phyloP scores from a whole-genome alignment of 1,284 basidiomycete species.

The Trichosporon ovoides region DNA sequence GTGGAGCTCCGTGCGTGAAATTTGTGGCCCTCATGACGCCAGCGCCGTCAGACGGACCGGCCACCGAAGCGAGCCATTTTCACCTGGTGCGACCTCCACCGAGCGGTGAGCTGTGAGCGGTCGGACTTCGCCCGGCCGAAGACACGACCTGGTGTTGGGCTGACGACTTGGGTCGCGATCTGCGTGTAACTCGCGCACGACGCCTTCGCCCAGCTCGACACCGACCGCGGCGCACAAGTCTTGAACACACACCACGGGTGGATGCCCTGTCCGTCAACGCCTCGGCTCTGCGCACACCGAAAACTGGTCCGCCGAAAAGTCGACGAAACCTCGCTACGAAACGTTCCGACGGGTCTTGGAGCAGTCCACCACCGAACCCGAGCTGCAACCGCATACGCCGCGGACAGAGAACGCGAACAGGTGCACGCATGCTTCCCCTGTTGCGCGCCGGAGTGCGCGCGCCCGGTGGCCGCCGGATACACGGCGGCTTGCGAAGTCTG shows the following conservation, averaged over 20 bases:
- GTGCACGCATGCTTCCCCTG: not conserved
- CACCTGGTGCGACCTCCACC: not conserved
- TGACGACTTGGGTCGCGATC: too few species aligned
- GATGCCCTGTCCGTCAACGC: too few species aligned
- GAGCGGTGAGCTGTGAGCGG: not conserved
- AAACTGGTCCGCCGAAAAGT: too few species aligned
- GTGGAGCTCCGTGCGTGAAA: not conserved
- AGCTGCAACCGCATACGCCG: not conserved
- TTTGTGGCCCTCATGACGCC: not conserved
- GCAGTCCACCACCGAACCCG: not conserved
- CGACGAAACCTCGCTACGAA: too few species aligned
- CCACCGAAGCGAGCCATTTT: not conserved
- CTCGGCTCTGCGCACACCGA: too few species aligned
- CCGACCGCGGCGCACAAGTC: too few species aligned
- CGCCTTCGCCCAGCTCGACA: not conserved
- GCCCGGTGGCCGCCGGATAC: not conserved
- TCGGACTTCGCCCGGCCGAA: slow-evolving; percentile 4
- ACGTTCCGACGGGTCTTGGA: not conserved
- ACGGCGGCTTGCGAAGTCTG: not conserved
- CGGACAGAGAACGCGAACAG: not conserved
- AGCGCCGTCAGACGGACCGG: not conserved
- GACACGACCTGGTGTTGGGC: not conserved
- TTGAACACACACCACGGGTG: too few species aligned
- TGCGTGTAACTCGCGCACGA: not conserved
- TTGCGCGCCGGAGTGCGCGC: not conserved